A percentile compares a stretch with the other conserved stretches of the same genome.
These are phyloP conservation scores for Microcera coccophila DNA, from an alignment of 2,329 filamentous ascomycete genomes.

Conservation along the genomic window DNA sequence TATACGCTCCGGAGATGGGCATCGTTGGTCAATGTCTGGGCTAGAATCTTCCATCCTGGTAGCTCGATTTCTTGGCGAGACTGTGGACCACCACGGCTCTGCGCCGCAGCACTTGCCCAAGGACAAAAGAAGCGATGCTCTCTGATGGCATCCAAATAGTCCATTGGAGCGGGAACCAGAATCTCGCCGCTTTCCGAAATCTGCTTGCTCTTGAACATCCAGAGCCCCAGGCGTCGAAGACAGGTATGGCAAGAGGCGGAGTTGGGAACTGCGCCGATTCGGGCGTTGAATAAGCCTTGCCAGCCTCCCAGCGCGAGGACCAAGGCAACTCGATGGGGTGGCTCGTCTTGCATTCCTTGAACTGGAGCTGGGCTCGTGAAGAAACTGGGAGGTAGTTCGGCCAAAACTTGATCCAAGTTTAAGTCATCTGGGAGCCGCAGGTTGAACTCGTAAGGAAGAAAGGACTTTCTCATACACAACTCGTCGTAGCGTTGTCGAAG, in stretches of 20 bases:
- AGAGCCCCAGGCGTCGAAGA: slow-evolving; percentile 81
- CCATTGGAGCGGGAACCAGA: slow-evolving; percentile 58
- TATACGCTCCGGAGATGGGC: slow-evolving; percentile 46
- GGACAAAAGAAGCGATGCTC: slow-evolving; percentile 84
- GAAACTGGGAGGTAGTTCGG: slow-evolving; percentile 52
- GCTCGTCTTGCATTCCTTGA: slow-evolving; percentile 19
- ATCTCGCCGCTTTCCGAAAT: slow-evolving; percentile 52
- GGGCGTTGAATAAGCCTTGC: slow-evolving; percentile 58
- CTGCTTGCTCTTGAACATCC: slow-evolving; percentile 83
- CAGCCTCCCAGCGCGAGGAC: slow-evolving; percentile 70
- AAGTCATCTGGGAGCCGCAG: slow-evolving; percentile 52
- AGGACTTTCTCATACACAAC: slow-evolving; percentile 49
- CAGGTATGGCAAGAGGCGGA: slow-evolving; percentile 80
- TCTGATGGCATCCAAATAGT: slow-evolving; percentile 62
- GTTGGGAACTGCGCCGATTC: slow-evolving; percentile 61
- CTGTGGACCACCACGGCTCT: slow-evolving; percentile 42
- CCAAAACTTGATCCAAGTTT: slow-evolving; percentile 47
- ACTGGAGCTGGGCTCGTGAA: slow-evolving; percentile 44
- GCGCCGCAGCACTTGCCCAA: slow-evolving; percentile 64
- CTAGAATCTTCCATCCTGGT: slow-evolving; percentile 54
- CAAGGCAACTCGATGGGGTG: slow-evolving; percentile 59
- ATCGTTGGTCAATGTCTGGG: slow-evolving; percentile 56
- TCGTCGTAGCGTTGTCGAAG: slow-evolving; percentile 65
- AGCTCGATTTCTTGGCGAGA: slow-evolving; percentile 35
- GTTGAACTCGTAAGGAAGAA: slow-evolving; percentile 60